Evolutionary conservation across 306 rosid species (phyloP).

Genomic region (Carpinus fangiana): DNA sequence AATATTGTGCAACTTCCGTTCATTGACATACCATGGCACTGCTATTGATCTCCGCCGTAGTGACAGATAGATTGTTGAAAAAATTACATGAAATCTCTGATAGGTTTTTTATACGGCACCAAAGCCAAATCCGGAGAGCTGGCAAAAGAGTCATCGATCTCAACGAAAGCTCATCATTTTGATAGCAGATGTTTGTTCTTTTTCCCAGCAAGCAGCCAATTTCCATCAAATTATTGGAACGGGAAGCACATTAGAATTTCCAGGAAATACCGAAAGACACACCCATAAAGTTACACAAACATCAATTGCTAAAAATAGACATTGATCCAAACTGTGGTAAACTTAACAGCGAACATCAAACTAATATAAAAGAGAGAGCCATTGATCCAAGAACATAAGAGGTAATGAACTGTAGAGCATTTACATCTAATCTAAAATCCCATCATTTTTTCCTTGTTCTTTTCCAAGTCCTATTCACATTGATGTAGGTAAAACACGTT

Average conservation of each 20-base stretch:
- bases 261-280: too few relatives aligned
- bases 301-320: not conserved
- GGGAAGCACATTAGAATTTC: not conserved
- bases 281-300: not conserved
- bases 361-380: not conserved
- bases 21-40: not conserved
- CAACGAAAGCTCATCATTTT: not conserved
- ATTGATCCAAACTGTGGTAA: not conserved
- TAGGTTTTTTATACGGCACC: too few relatives aligned
- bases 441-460: constrained; percentile 8
- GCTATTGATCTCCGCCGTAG: too few relatives aligned
- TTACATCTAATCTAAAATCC: constrained; percentile 35
- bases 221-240: not conserved
- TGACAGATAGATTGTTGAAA: too few relatives aligned
- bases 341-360: not conserved
- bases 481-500: constrained; percentile 11
- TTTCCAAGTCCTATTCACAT: constrained; percentile 38
- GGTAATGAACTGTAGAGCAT: constrained; percentile 20
- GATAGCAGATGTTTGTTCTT: not conserved
- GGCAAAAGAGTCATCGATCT: not conserved
- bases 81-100: too few relatives aligned
- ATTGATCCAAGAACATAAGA: not conserved
- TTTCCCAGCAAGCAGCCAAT: not conserved
- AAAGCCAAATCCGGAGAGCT: too few relatives aligned
- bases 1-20: not conserved